Percentiles rank a stretch among this genome's conserved stretches.
Evolutionary conservation across 2,329 filamentous ascomycete species (phyloP).

Genomic region (Fusarium marasasianum): DNA sequence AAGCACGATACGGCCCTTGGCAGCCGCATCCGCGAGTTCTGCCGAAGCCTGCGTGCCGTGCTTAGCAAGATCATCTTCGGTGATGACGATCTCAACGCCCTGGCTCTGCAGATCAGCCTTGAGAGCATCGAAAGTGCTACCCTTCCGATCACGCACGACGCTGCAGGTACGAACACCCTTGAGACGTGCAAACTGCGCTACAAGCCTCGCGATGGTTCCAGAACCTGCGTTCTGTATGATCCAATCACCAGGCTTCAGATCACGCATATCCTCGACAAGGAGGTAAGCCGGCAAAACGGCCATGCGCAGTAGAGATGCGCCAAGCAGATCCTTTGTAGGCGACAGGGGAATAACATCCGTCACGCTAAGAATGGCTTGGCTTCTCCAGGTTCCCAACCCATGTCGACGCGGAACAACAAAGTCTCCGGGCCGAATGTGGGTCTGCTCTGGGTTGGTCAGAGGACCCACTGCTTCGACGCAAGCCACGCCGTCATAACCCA

Average conservation of each 20-base stretch:
- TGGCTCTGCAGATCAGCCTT: background rate
- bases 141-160: constrained; percentile 12
- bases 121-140: background rate
- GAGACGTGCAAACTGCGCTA: constrained; percentile 16
- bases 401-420: constrained; percentile 14
- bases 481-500: constrained; percentile 21
- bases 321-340: background rate
- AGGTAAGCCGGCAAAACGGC: constrained; percentile 18
- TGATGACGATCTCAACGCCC: background rate
- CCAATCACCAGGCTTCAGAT: constrained; percentile 22
- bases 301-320: constrained; percentile 11
- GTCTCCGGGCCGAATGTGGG: background rate
- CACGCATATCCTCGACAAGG: constrained; percentile 10
- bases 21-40: constrained; percentile 4
- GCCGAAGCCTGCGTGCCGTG: background rate
- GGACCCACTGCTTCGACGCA: constrained; percentile 5
- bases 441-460: background rate
- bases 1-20: background rate
- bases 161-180: constrained; percentile 13
- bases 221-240: constrained; percentile 20
- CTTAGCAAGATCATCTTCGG: background rate
- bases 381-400: constrained; percentile 18
- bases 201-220: constrained; percentile 8
- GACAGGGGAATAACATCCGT: constrained; percentile 6
- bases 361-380: background rate